Evolutionary conservation across 352 stramenopile species (phyloP), one percentile per base, ranked within the genome.

Genomic region (Peronosclerospora sorghi): DNA sequence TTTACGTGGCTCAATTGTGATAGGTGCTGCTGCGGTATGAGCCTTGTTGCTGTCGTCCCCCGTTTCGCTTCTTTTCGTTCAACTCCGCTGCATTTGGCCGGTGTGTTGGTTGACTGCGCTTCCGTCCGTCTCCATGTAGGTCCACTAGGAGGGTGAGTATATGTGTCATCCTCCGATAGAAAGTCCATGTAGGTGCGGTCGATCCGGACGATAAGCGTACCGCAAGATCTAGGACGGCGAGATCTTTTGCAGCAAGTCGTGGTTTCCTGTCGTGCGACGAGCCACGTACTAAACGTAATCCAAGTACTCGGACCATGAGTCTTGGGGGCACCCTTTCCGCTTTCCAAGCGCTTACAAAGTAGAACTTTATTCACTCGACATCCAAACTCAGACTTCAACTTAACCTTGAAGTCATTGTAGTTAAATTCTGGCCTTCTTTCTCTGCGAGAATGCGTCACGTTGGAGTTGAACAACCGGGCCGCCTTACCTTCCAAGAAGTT

Each of bases 241-340:
- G 47, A 46, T 2, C 30, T 47, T 6, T 56, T 41, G 10, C 9
- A 56, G 13, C 5, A 47, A 9, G 8, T n/a, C 47, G 15, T 47
- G 36, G n/a, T 51, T 14, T 5, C 35, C 41, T 1, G 35, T 51
- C 49, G 51, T 56, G 21, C 41, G 41, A 17, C 41, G 41, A 29
- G 23, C 13, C 36, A 56, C 41, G 23, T 43, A 51, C 19, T 56
- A 51, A 8, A 56, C 8, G 13, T 51, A 48, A n/a, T 56, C 36
- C 2, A 48, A 18, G 13, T 48, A 48, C 35, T 46, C 49, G 0
- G 41, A 45, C 34, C 30, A 47, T 0, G 21, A 44, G 36, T 51
- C 35, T 44, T 51, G 41, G 15, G 35, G 18, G 12, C 30, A 30
- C n/a, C n/a, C 17, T 51, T 56, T 12, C 7, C 8, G 0, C 35